Base-by-base conservation (phyloP, 2,329 filamentous ascomycete genomes). In the Cladophialophora yegresii region DNA sequence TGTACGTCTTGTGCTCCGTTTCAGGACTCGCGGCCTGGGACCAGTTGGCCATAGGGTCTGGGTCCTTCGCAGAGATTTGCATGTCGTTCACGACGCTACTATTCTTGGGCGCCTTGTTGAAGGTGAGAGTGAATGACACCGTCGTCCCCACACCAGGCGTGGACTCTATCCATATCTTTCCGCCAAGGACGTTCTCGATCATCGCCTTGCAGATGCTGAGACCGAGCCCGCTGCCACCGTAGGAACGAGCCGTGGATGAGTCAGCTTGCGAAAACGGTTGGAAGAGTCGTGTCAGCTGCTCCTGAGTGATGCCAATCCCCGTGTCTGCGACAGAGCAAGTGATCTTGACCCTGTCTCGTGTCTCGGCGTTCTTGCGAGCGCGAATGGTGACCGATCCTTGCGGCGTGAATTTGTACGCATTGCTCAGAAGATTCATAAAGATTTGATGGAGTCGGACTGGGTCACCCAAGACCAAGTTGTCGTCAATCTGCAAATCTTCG, bases 31-130 rank as follows among this genome's bases (percentile, higher is more conserved):
- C 63, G 10, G 75, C 73, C 62, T 81, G 83, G 0, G 83, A 81
- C 75, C 84, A 87, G 49, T 84, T 82, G 1, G 83, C 79, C 78
- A 85, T 85, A 1, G 82, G 81, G 65, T 85, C 80, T 2, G 81
- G 79, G 32, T 85, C 77, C 67, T 78, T 79, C 30, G 71, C 67
- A 8, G 70, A 60, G 23, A 73, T 71, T n/a, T 66, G 63, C 55
- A 69, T 69, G 65, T 87, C 85, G 54, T 86, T 85, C 3, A 82
- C 65, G 23, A 67, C 68, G 28, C 82, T 67, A 84, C 83, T 16
- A 83, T 84, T 69, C 85, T 83, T 20, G 83, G 86, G 85, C 22
- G 91, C 91, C 75, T 96, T 97, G 69, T 90, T 88, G 75, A 97
- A 97, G 0, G 87, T 87, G 33, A 98, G 83, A 0, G 89, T 90